A percentile compares a stretch with the other conserved stretches of the same genome.
Evolutionary conservation across 2,329 filamentous ascomycete genomes (phyloP).

Genomic region (Calonectria pseudoreteaudii): DNA sequence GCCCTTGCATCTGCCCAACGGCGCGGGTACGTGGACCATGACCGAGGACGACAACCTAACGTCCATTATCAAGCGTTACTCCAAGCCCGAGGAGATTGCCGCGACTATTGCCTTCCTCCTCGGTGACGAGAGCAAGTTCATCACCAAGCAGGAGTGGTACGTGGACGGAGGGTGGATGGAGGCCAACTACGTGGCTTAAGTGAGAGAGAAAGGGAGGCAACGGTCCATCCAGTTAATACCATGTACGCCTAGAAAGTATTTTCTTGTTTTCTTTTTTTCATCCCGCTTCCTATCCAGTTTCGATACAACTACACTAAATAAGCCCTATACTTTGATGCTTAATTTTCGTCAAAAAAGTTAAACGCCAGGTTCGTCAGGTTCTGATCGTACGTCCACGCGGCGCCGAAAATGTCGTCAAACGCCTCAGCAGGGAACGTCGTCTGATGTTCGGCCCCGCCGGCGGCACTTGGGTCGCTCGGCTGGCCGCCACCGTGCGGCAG

Average conservation of each 20-base stretch:
- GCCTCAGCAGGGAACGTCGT: slow-evolving; percentile 12
- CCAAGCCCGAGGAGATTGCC: slow-evolving; percentile 45
- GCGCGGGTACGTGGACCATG: slow-evolving; percentile 41
- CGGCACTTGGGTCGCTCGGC: neutral
- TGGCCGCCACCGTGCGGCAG: neutral
- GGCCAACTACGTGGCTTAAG: slow-evolving; percentile 35
- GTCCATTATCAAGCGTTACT: slow-evolving; percentile 43
- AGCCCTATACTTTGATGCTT: neutral
- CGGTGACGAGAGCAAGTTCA: slow-evolving; percentile 47
- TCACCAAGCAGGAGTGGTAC: slow-evolving; percentile 44
- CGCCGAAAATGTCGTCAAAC: slow-evolving; percentile 32
- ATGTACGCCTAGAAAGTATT: neutral
- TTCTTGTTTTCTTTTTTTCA: too few species aligned
- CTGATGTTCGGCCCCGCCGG: too few species aligned
- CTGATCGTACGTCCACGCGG: slow-evolving; percentile 32
- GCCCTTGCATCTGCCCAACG: slow-evolving; percentile 39
- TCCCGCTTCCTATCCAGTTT: neutral
- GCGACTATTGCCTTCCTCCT: slow-evolving; percentile 46
- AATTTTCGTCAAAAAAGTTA: slow-evolving; percentile 25
- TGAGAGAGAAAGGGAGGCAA: neutral
- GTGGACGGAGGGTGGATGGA: slow-evolving; percentile 48
- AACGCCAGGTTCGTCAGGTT: slow-evolving; percentile 24
- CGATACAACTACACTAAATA: neutral
- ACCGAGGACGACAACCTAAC: slow-evolving; percentile 39
- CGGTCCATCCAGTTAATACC: neutral